These are phyloP conservation scores for Pleoardoris graminearum DNA, from an alignment of 2,329 filamentous ascomycete species.

Conservation along the genomic window DNA sequence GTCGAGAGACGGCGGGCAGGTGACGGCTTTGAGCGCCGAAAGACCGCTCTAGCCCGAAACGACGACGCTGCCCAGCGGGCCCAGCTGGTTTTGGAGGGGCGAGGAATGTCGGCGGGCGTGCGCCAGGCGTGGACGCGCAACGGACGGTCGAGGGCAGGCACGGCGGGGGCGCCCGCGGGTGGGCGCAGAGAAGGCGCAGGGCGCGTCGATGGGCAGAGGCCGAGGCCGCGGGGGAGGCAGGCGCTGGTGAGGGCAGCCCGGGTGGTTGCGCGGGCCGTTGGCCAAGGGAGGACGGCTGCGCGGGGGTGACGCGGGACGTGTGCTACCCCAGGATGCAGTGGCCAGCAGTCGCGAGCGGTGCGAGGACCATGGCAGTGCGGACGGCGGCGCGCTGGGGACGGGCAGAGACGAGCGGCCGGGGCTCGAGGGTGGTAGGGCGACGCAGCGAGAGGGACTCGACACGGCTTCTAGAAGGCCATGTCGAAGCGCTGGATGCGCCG, in stretches of 20 bases:
- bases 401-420: slow-evolving; percentile 13
- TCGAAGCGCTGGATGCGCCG: background rate
- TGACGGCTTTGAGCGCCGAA: slow-evolving; percentile 15
- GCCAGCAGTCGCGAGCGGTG: slow-evolving; percentile 1
- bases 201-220: too few relatives aligned
- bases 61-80: slow-evolving; percentile 22
- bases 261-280: too few relatives aligned
- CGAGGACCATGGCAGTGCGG: background rate
- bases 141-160: background rate
- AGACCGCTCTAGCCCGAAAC: slow-evolving; percentile 38
- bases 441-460: background rate
- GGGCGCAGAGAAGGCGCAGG: background rate
- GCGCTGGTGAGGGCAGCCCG: too few relatives aligned
- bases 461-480: background rate
- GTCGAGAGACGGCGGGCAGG: slow-evolving; percentile 9
- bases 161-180: background rate
- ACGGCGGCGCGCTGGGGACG: slow-evolving; percentile 8
- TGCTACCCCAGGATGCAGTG: background rate
- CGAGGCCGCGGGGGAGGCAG: too few relatives aligned
- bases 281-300: too few relatives aligned
- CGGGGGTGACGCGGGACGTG: too few relatives aligned
- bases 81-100: background rate
- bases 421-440: slow-evolving; percentile 9
- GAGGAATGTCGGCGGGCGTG: slow-evolving; percentile 7
- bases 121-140: background rate